Base-by-base conservation (phyloP, 1,284 basidiomycete species). In the Puccinia polysora region DNA sequence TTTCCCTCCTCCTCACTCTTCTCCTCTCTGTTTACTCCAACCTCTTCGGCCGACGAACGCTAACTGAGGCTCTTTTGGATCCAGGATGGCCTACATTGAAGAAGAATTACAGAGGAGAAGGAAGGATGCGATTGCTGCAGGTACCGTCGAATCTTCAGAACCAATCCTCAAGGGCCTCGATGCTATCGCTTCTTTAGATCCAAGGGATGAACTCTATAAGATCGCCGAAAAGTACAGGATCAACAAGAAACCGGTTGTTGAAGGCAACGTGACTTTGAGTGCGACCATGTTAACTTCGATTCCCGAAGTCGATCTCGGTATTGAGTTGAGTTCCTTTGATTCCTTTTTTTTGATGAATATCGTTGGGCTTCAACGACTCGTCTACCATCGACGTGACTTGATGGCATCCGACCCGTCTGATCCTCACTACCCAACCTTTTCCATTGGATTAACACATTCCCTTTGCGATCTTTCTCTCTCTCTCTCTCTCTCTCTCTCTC, bases 1-100 rank as follows among this genome's bases (percentile, higher is more conserved):
- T 15, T 58, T n/a, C n/a, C n/a, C n/a, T n/a, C n/a, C n/a, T n/a
- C n/a, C n/a, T n/a, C n/a, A n/a, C n/a, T n/a, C n/a, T 12, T 12
- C 8, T 38, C 58, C 12, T 50, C 52, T 6, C 4, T 47, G 34
- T 58, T 36, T 18, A 50, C 43, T 63, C 14, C 56, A 55, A 52
- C 40, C 73, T 34, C 15, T 47, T 25, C n/a, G n/a, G n/a, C n/a
- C n/a, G n/a, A n/a, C n/a, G n/a, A n/a, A n/a, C n/a, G n/a, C n/a
- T n/a, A n/a, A n/a, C n/a, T n/a, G n/a, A n/a, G n/a, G n/a, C n/a
- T n/a, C 6, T 7, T 0, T n/a, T n/a, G n/a, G n/a, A n/a, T n/a
- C n/a, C 77, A 96, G 93, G 94, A 93, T 97, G 90, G 90, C 88
- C 1, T 97, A 95, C 77, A 97, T 97, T 71, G 95, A 97, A 78